Evolutionary conservation across 2,329 filamentous ascomycete genomes (phyloP).

Genomic region (Ophiostoma fasciatum): DNA sequence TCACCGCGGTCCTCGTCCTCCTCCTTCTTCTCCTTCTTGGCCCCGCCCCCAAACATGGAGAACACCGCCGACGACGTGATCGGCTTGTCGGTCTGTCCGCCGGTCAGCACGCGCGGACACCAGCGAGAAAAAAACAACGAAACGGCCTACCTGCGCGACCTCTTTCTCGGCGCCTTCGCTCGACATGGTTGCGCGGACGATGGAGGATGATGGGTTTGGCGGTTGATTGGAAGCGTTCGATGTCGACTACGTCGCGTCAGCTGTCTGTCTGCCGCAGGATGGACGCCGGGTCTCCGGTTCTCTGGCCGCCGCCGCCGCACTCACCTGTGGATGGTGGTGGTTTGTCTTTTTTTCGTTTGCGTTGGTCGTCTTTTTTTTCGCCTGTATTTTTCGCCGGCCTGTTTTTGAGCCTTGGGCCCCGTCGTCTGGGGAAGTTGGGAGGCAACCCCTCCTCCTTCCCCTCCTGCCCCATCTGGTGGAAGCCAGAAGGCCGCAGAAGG

Average conservation of each 20-base stretch:
- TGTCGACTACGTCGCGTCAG: too few species aligned
- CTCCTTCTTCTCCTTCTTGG: conserved; percentile 91
- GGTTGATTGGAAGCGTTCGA: too few species aligned
- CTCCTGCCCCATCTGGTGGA: background rate
- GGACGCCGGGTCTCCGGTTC: too few species aligned
- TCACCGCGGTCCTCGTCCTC: conserved; percentile 71
- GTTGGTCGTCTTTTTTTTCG: conserved; percentile 2
- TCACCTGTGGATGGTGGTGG: background rate
- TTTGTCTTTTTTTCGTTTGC: background rate
- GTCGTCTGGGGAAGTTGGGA: conserved; percentile 10
- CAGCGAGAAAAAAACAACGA: background rate
- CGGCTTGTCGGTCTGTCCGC: conserved; percentile 22
- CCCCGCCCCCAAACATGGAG: conserved; percentile 96
- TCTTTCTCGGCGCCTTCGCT: conserved; percentile 20
- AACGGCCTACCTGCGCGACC: conserved; percentile 1
- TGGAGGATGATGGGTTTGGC: too few species aligned
- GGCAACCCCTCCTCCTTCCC: conserved; percentile 9
- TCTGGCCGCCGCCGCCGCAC: too few species aligned
- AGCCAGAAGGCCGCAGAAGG: too few species aligned
- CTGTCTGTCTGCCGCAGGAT: too few species aligned
- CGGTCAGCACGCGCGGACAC: too few species aligned
- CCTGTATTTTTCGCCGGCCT: conserved; percentile 4
- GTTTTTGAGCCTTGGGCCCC: too few species aligned
- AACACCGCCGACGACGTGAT: conserved; percentile 59
- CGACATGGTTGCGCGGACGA: conserved; percentile 19